phyloP scores from a whole-genome alignment of 148 eudicot genomes.

The Rhododendron williamsianum region DNA sequence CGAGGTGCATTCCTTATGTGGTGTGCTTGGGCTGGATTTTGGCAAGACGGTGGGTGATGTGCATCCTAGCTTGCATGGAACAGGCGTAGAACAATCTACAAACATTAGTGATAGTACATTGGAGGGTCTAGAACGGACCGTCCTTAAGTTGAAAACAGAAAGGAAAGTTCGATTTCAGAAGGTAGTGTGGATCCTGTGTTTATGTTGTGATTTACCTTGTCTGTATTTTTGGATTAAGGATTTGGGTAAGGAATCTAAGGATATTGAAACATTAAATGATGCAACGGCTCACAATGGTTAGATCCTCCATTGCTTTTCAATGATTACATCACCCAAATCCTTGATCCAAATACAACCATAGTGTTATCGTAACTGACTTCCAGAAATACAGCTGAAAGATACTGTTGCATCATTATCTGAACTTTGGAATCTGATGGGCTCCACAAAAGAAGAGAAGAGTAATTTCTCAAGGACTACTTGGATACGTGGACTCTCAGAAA shows the following conservation, averaged over 20 bases:
- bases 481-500: constrained; percentile 27
- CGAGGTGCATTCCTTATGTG: constrained; percentile 56
- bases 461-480: constrained; percentile 27
- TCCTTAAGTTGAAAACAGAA: constrained; percentile 41
- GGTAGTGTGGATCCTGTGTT: constrained; percentile 20
- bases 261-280: not conserved
- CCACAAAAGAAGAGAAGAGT: constrained; percentile 37
- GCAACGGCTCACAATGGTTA: not conserved
- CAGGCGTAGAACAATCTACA: constrained; percentile 42
- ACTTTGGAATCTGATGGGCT: constrained; percentile 54
- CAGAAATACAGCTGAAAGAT: constrained; percentile 45
- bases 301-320: not conserved
- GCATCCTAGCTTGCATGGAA: constrained; percentile 56
- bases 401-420: constrained; percentile 35
- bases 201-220: not conserved
- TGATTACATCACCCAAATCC: not conserved
- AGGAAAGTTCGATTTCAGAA: constrained; percentile 54
- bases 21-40: constrained; percentile 57
- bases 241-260: not conserved
- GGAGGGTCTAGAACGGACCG: constrained; percentile 50
- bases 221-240: not conserved
- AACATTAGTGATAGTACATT: constrained; percentile 50
- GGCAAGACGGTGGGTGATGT: constrained; percentile 51
- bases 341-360: not conserved
- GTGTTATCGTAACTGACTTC: not conserved